Base-by-base conservation (phyloP, 768 basidiomycete genomes). In the Tremella yokohamensis region DNA sequence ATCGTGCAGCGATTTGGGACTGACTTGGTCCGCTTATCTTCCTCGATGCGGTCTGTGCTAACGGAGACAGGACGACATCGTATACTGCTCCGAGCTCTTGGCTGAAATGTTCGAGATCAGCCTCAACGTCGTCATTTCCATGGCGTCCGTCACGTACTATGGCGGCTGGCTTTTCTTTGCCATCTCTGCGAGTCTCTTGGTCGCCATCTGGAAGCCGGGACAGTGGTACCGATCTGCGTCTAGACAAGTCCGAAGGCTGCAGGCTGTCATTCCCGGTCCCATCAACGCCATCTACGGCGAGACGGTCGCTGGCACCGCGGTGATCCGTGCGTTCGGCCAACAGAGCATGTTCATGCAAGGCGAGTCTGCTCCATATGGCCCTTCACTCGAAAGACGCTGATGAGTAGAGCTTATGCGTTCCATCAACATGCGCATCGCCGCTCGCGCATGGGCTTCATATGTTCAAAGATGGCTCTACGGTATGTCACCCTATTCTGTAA, bases 211-310 rank as follows among this genome's bases (percentile, higher is more conserved):
- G 62, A 58, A 45, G 25, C 70, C 66, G 61, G 58, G 56, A 3
- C 18, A 47, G 49, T 66, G 62, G 62, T 72, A 66, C 29, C 40
- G 62, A 25, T 56, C 61, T 12, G 19, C 64, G 3, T 58, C 59
- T 1, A 49, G 66, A 24, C 67, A 72, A 48, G 37, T 69, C n/a
- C 49, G 59, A 18, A 40, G 70, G n/a, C 49, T 72, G 8, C 25
- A 59, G 20, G 18, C 62, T 0, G 53, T 66, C 20, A 53, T 64
- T 12, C 70, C 66, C 24, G 70, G 70, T 9, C 57, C 57, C 2
- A 62, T 72, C 56, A 69, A 69, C 44, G 65, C 68, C 1, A 61
- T 68, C n/a, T 68, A 69, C 49, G 57, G 65, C 11, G 70, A 72
- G 52, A 68, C 68, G 3, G 62, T 72, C 3, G 70, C 68, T 6